These are phyloP conservation scores for Drosera capensis DNA, from an alignment of 148 eudicot species.

Conservation along the genomic window DNA sequence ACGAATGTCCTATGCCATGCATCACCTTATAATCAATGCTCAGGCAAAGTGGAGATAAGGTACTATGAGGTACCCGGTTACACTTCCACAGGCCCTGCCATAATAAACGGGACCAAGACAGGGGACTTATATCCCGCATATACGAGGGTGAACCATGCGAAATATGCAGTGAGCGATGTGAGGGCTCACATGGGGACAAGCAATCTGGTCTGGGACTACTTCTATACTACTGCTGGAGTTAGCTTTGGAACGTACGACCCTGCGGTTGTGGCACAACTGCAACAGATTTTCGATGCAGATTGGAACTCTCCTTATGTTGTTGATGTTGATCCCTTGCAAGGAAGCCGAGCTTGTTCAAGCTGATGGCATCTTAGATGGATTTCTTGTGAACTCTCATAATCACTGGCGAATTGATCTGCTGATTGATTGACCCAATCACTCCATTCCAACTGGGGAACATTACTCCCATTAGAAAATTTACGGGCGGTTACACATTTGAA, in stretches of 20 bases:
- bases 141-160: conserved; percentile 78
- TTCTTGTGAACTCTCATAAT: no score
- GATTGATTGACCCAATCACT: no score
- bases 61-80: conserved; percentile 75
- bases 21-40: conserved; percentile 58
- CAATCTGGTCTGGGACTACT: conserved; percentile 87
- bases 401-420: no score
- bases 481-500: no score
- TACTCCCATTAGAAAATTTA: no score
- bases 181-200: conserved; percentile 87
- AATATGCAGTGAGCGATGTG: conserved; percentile 71
- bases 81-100: conserved; percentile 68
- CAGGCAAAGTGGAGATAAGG: conserved; percentile 66
- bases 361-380: conserved; percentile 7
- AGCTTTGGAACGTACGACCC: conserved; percentile 79
- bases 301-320: conserved; percentile 80
- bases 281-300: conserved; percentile 77
- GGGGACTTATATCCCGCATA: conserved; percentile 56
- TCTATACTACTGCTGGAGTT: conserved; percentile 68
- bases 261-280: conserved; percentile 54
- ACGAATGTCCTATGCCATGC: conserved; percentile 64
- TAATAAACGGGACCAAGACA: conserved; percentile 32
- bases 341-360: conserved; percentile 24
- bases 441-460: no score
- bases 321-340: conserved; percentile 41